Evolutionary conservation across 2,329 filamentous ascomycete species (phyloP).

Genomic region (Fonsecaea monophora): DNA sequence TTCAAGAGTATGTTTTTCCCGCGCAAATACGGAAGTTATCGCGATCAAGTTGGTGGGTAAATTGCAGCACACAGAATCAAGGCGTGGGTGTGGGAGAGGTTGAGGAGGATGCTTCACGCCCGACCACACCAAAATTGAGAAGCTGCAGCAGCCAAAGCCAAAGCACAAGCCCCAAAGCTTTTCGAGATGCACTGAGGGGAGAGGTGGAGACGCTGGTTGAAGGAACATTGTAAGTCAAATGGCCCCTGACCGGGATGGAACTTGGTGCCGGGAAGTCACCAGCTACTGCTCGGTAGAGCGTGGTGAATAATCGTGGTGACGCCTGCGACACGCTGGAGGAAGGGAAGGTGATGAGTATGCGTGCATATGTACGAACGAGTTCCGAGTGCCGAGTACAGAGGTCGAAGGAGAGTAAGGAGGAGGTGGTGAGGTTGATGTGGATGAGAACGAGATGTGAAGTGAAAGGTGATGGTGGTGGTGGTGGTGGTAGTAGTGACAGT

Average conservation of each 20-base stretch:
- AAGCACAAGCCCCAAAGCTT: neutral
- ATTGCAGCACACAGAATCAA: neutral
- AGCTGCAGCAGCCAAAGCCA: constrained; percentile 3
- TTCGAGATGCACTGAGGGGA: neutral
- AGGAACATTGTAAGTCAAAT: neutral
- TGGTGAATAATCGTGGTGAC: neutral
- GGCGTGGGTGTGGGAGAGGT: neutral
- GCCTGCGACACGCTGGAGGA: neutral
- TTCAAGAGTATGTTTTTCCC: neutral
- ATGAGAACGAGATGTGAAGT: neutral
- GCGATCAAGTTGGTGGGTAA: neutral
- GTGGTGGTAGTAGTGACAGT: too few relatives aligned
- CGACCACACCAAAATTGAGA: neutral
- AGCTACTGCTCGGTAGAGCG: neutral
- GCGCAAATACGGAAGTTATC: neutral
- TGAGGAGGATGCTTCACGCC: neutral
- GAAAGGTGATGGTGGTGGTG: neutral
- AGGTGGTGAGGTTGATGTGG: neutral
- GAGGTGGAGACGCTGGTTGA: constrained; percentile 1
- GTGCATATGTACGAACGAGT: neutral
- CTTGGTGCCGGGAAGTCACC: neutral
- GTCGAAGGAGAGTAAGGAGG: neutral
- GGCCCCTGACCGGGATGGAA: constrained; percentile 11
- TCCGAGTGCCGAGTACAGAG: too few relatives aligned
- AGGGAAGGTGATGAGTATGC: neutral